These are phyloP conservation scores for Cystobasidium ongulense DNA, from an alignment of 768 basidiomycete species.

Conservation along the genomic window DNA sequence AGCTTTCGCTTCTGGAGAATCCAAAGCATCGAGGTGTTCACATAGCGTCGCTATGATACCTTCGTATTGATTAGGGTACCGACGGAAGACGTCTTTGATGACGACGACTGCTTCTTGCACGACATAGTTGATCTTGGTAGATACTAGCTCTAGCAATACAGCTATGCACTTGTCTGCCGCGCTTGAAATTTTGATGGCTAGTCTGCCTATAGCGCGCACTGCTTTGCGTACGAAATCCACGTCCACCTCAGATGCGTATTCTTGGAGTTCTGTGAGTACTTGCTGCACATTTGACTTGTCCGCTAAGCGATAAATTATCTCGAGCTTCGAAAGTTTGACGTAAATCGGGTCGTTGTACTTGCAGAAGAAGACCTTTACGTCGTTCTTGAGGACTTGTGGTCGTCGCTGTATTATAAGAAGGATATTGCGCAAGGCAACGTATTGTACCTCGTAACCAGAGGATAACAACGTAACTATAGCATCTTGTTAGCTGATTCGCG, in stretches of 20 bases:
- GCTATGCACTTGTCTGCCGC: constrained; percentile 86
- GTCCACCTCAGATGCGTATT: constrained; percentile 98
- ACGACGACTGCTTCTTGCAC: constrained; percentile 96
- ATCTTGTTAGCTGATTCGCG: background rate
- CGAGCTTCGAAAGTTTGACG: constrained; percentile 93
- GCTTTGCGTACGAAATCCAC: constrained; percentile 97
- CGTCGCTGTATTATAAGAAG: constrained; percentile 92
- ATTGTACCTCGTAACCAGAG: constrained; percentile 97
- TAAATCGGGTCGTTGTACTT: constrained; percentile 99
- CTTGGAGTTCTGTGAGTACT: constrained; percentile 87
- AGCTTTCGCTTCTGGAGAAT: constrained; percentile 93
- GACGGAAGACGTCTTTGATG: constrained; percentile 92
- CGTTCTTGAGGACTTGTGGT: constrained; percentile 83
- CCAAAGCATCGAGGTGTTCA: constrained; percentile 78
- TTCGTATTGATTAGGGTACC: constrained; percentile 94
- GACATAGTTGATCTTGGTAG: constrained; percentile 89
- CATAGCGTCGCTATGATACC: constrained; percentile 89
- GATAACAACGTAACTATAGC: constrained; percentile 78
- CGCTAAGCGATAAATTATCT: constrained; percentile 96
- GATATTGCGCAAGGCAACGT: constrained; percentile 92
- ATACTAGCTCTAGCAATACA: constrained; percentile 72
- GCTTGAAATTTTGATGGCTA: constrained; percentile 92
- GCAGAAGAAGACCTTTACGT: constrained; percentile 99
- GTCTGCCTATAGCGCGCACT: constrained; percentile 88
- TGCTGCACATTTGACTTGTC: constrained; percentile 88